Base-by-base conservation (phyloP, 2,329 filamentous ascomycete genomes). In the Penicillium sp. region DNA sequence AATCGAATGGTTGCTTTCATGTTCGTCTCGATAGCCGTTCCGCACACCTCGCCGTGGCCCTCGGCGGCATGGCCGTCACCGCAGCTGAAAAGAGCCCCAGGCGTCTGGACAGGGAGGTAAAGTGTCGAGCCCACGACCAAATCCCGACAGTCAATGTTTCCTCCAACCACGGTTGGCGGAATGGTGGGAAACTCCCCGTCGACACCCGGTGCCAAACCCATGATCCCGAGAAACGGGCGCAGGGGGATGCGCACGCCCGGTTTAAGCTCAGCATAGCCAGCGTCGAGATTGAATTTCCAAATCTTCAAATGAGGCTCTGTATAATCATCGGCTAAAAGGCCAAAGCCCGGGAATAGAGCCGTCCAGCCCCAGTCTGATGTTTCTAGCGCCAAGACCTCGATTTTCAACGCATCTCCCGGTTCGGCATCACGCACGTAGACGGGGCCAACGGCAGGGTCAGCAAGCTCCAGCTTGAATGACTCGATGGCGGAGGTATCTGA, bases 11-110 rank as follows among this genome's bases (percentile, higher is more conserved):
- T 75, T 0, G 79, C 80, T 57, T 69, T 74, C 68, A 81, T 77
- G 1, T 78, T 74, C 24, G 79, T 82, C 70, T 83, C 81, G 61
- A 83, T 80, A 6, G 81, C 81, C n/a, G 79, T 81, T 5, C 81
- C 79, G 60, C 79, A 82, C 21, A 82, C 77, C 61, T 82, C 80
- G 3, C 80, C 80, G 58, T 81, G 79, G 3, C 80, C 80, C 62
- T 83, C 80, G 0, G 78, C 79, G 3, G 78, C 79, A 64, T 83
- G 80, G 0, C 79, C 80, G 62, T 83, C 80, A 35, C 80, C 80
- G 59, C 78, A 81, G 63, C 77, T 80, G 64, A 83, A 81, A 12
- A 81, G 68, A 0, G 79, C 80, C 0, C 80, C 80, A 2, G 72
- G 61, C 0, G 76, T 75, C 62, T 80, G 74, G 12, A 82, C 74